Evolutionary conservation across 768 basidiomycete genomes (phyloP), one percentile per base, ranked within the genome.

Genomic region (Boletus huronensis): DNA sequence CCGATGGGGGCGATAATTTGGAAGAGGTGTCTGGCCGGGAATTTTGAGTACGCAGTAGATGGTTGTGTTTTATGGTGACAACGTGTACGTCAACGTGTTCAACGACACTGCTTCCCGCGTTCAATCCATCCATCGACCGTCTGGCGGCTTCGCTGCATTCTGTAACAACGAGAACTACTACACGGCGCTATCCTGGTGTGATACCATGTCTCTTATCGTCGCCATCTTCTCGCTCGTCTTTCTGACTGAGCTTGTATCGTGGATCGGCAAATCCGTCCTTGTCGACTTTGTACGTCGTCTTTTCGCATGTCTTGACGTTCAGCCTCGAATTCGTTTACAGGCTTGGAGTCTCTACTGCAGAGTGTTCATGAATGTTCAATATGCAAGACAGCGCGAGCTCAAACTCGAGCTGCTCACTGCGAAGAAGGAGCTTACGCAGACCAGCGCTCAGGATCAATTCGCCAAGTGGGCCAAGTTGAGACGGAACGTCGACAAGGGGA

Each of bases 401-500:
- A 93, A 96, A 72, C 74, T 80, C 8, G 86, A 94, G 52, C 82
- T 98, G 29, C 77, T 98, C 41, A 70, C 74, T 28, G 87, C 84
- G 35, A 95, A 95, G 73, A 79, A 88, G 25, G 93, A 98, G 67
- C 83, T 98, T 3, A 70, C 88, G 58, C 84, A 85, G 67, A 98
- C 94, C 32, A 93, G 90, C 63, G 90, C 93, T 17, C 97, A 98
- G 68, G 95, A 98, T 66, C 91, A 98, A 66, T 99, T 99, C 69
- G 92, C 94, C 19, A 98, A 93, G 74, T 98, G 97, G 96, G 96
- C 96, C 44, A 94, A 93, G 74, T 74, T 98, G 66, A 76, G 90
- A 63, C 74, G 97, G 60, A 91, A 82, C 61, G 83, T 98, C 42
- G 96, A 98, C 75, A 98, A 96, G 72, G 91, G 88, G 19, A 71